These are phyloP conservation scores for Dactylis glomerata DNA, from an alignment of 176 grass and related monocot species.

Conservation along the genomic window DNA sequence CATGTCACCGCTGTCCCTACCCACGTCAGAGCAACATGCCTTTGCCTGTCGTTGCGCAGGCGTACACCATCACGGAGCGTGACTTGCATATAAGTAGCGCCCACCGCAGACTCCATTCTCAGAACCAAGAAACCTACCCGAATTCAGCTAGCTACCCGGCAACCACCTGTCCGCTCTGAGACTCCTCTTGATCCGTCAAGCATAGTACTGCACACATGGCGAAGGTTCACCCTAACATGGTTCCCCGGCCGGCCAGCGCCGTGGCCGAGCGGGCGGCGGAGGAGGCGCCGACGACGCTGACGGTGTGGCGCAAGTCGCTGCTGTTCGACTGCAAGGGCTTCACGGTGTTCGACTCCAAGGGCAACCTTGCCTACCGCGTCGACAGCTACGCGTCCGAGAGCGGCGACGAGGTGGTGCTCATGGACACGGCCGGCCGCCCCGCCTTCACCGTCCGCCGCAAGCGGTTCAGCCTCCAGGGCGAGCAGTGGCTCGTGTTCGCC, in stretches of 20 bases:
- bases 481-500: constrained; percentile 63
- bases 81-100: constrained; percentile 26
- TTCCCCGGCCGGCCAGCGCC: neutral
- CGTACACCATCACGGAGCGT: neutral
- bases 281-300: constrained; percentile 47
- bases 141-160: constrained; percentile 8
- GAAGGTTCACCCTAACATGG: constrained; percentile 3
- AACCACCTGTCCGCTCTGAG: neutral
- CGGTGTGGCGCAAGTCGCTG: constrained; percentile 96
- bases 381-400: constrained; percentile 72
- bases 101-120: neutral
- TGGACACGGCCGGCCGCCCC: constrained; percentile 62
- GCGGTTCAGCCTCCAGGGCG: constrained; percentile 64
- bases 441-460: constrained; percentile 74
- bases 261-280: neutral
- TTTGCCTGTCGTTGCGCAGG: neutral
- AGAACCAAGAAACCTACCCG: neutral
- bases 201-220: neutral
- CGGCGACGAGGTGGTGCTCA: constrained; percentile 29
- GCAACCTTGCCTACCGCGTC: constrained; percentile 79
- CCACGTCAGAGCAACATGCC: constrained; percentile 37
- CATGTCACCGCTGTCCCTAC: constrained; percentile 37
- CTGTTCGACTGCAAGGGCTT: constrained; percentile 93
- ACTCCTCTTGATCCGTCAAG: neutral
- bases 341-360: constrained; percentile 79